phyloP scores from a whole-genome alignment of 495 filamentous ascomycete genomes.

The Xylaria nigripes region DNA sequence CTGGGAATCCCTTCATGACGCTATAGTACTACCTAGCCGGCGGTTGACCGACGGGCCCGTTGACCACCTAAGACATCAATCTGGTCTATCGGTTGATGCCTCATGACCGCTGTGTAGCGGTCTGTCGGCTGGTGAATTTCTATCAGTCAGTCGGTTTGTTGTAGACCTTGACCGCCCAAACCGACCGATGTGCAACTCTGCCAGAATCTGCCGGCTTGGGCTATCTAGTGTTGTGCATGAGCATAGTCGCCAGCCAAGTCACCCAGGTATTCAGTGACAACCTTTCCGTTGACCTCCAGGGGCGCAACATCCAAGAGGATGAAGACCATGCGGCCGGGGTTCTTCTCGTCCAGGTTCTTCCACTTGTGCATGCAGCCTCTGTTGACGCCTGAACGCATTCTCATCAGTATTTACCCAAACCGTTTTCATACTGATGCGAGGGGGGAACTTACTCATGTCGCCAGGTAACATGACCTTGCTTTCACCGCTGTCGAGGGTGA shows the following conservation, averaged over 20 bases:
- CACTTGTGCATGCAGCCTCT: constrained; percentile 6
- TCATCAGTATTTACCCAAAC: too few species aligned
- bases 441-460: constrained; percentile 29
- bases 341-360: background rate
- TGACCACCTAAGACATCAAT: too few species aligned
- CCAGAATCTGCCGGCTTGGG: too few species aligned
- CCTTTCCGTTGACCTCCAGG: background rate
- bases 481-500: constrained; percentile 49
- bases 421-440: background rate
- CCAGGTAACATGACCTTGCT: constrained; percentile 41
- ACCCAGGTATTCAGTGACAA: background rate
- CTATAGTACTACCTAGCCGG: too few species aligned
- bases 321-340: constrained; percentile 2
- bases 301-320: background rate
- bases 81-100: too few species aligned
- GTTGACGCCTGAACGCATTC: background rate
- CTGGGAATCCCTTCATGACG: too few species aligned
- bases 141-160: background rate
- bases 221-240: background rate
- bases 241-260: background rate
- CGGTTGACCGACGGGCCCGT: too few species aligned
- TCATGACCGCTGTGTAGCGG: too few species aligned
- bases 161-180: too few species aligned
- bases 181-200: too few species aligned
- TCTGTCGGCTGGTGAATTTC: too few species aligned